Evolutionary conservation across 2,329 filamentous ascomycete genomes (phyloP), one percentile per base, ranked within the genome.

Genomic region (Cytospora piceicola): DNA sequence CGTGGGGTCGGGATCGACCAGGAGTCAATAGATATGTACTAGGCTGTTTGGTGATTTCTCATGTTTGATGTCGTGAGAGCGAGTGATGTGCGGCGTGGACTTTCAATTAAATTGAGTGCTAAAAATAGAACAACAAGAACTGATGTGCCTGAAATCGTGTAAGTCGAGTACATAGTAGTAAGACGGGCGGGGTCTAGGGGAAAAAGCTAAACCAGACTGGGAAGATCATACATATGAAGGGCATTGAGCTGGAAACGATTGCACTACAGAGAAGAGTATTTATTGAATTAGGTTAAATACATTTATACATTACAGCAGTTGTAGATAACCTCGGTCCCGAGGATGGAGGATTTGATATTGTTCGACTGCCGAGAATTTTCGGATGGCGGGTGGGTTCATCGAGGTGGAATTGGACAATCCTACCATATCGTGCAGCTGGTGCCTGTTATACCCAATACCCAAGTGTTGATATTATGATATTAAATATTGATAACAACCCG

Each of bases 121-220:
- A 63, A 63, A 57, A 57, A 63, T 63, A 63, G 61, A n/a, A 29
- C 27, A 52, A n/a, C 39, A 57, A 39, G 49, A 27, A 30, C 27
- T 54, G 15, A 7, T 7, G 29, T 42, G 34, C 36, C 52, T 52
- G 24, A 39, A 8, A 57, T 36, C 34, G 34, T 52, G 60, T 39
- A 62, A 51, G 60, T 42, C 17, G 20, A 42, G 34, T n/a, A n/a
- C n/a, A n/a, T n/a, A n/a, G n/a, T 12, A 36, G 34, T 36, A 12
- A 36, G 34, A 36, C 12, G 15, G 34, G 34, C 34, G 14, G 34
- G 39, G 39, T 42, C n/a, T 42, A 42, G 39, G 20, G 3, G 20
- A 9, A 22, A 14, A 11, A 49, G n/a, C n/a, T 42, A 42, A 8
- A 4, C 39, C 46, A 49, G 17, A 46, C 6, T 46, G n/a, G 42